A percentile compares a stretch with the other conserved stretches of the same genome.
Evolutionary conservation across 192 early-diverging fungal species (phyloP).

Genomic region (Rhizophlyctis rosea): DNA sequence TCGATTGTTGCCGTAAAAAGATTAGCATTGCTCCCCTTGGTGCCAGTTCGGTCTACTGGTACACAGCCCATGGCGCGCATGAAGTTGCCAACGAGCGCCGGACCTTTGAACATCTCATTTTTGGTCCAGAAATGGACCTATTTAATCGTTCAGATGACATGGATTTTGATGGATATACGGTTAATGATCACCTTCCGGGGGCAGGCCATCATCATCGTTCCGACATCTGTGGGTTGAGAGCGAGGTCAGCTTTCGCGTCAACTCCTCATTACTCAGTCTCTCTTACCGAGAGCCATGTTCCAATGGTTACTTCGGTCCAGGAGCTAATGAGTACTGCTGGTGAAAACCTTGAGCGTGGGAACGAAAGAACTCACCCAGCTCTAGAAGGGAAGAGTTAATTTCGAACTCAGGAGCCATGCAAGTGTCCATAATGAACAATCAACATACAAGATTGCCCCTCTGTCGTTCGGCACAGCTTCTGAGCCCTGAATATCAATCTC

Average conservation of each 20-base stretch:
- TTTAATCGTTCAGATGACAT: not conserved
- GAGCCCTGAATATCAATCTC: constrained; percentile 5
- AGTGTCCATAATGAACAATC: not conserved
- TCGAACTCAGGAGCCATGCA: not conserved
- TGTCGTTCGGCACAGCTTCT: constrained; percentile 19
- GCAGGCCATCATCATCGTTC: constrained; percentile 25
- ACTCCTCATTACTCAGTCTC: not conserved
- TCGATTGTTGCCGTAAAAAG: constrained; percentile 17
- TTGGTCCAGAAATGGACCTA: constrained; percentile 32
- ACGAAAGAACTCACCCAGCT: constrained; percentile 12
- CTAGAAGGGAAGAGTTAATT: constrained; percentile 2
- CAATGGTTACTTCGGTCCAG: constrained; percentile 20
- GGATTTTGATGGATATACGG: not conserved
- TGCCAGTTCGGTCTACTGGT: constrained; percentile 22
- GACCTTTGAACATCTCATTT: constrained; percentile 21
- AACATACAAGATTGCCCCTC: constrained; percentile 23
- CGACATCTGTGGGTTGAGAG: constrained; percentile 10
- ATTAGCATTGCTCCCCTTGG: constrained; percentile 19
- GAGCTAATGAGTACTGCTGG: not conserved
- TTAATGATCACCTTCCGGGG: too few species aligned
- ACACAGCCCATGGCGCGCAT: constrained; percentile 31
- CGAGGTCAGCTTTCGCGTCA: not conserved
- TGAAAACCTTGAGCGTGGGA: not conserved
- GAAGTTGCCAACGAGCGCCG: constrained; percentile 1
- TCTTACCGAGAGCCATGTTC: constrained; percentile 26